A percentile compares a stretch with the other conserved stretches of the same genome.
Conservation (phyloP, 208 protist species). For the Trypanosoma vivax region DNA sequence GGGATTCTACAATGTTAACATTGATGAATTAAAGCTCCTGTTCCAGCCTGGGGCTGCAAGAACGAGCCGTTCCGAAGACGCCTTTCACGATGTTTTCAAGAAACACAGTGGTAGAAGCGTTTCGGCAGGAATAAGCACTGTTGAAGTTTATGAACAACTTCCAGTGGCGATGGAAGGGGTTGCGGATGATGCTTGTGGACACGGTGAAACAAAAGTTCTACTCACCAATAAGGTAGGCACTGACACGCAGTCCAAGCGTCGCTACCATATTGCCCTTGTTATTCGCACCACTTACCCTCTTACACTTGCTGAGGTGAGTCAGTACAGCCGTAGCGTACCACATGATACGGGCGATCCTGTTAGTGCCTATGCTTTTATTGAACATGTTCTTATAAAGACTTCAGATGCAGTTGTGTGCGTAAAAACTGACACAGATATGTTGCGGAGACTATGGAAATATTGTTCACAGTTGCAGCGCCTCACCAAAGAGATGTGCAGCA, state of each 20-base stretch:
- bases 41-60: constrained; percentile 14
- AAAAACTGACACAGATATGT: constrained; percentile 9
- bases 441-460: constrained; percentile 12
- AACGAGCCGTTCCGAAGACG: constrained; percentile 17
- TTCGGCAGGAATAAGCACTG: constrained; percentile 15
- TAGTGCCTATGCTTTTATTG: constrained; percentile 16
- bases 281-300: constrained; percentile 17
- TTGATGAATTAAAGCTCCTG: constrained; percentile 16
- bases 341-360: not conserved
- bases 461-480: constrained; percentile 4
- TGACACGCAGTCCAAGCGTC: constrained; percentile 15
- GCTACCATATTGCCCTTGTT: constrained; percentile 20
- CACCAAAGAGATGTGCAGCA: not conserved
- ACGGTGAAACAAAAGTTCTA: constrained; percentile 9
- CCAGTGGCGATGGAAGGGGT: not conserved
- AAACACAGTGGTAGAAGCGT: constrained; percentile 18
- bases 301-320: constrained; percentile 8
- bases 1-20: constrained; percentile 19
- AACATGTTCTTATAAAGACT: constrained; percentile 21
- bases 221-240: constrained; percentile 16
- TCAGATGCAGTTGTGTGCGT: constrained; percentile 18
- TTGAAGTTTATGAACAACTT: constrained; percentile 20
- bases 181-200: not conserved
- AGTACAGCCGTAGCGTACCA: constrained; percentile 1
- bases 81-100: constrained; percentile 27